Evolutionary conservation across 163 green algal genomes (phyloP).

Genomic region (Scenedesmus sp.): DNA sequence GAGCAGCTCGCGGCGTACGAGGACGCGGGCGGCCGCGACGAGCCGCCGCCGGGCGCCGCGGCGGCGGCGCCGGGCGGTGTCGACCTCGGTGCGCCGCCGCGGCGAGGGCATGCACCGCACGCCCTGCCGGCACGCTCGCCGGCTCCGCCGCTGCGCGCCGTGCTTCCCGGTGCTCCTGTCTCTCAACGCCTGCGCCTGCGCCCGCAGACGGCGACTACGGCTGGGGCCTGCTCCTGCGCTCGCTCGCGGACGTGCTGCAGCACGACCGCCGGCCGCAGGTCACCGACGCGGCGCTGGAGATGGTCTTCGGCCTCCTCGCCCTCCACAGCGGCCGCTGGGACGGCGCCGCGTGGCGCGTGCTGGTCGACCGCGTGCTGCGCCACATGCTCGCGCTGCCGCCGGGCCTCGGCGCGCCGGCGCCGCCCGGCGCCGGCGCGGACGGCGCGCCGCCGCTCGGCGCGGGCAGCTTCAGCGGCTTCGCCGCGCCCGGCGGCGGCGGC

Average conservation of each 20-base stretch:
- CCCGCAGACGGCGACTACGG: slow-evolving; percentile 45
- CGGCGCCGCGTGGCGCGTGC: slow-evolving; percentile 50
- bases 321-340: slow-evolving; percentile 46
- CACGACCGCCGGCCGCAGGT: slow-evolving; percentile 62
- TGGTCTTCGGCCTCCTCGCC: slow-evolving; percentile 46
- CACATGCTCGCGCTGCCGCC: slow-evolving; percentile 45
- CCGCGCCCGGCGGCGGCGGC: neutral
- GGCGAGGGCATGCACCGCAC: neutral
- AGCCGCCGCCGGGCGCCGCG: neutral
- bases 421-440: neutral
- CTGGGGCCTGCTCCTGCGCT: slow-evolving; percentile 69
- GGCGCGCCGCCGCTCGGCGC: neutral
- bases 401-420: neutral
- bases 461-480: neutral
- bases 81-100: slow-evolving; percentile 19
- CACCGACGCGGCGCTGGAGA: slow-evolving; percentile 54
- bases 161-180: too few species aligned
- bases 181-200: neutral
- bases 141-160: too few species aligned
- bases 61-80: slow-evolving; percentile 3
- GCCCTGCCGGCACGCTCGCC: neutral
- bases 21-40: slow-evolving; percentile 26
- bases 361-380: slow-evolving; percentile 47
- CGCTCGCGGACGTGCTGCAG: slow-evolving; percentile 64
- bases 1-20: slow-evolving; percentile 43